Evolutionary conservation across 2,329 filamentous ascomycete genomes (phyloP), one percentile per base, ranked within the genome.

Genomic region (Proliferodiscus dingleyae): DNA sequence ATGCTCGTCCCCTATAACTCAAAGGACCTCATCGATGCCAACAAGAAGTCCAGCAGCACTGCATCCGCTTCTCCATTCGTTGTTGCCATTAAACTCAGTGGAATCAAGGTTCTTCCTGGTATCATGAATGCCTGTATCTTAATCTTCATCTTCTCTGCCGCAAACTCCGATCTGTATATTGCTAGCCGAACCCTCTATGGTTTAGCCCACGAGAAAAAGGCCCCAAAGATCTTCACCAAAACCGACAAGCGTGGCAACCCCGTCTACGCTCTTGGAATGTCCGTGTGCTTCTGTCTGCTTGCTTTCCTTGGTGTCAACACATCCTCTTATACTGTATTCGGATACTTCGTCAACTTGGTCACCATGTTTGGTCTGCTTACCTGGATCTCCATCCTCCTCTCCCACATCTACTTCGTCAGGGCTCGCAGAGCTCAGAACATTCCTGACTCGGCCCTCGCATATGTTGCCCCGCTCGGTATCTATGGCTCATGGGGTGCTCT

Each of bases 321-420:
- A 55, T 75, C 71, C 15, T 82, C 81, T 13, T 72, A 77, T 23
- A 71, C 71, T 2, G 83, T 85, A 5, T 87, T 87, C 64, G 73
- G 71, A 41, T 88, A 83, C 80, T 84, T 88, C 61, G 74, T 81
- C 56, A 86, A 85, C 64, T 71, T 87, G 43, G 82, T 79, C 19
- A 62, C 56, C 9, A 54, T 60, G 42, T 60, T 60, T 38, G 56
- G 56, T 32, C 54, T 63, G 29, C 40, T 61, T 3, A 61, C 58
- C n/a, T 60, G 60, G 59, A 60, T 61, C 50, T 71, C 78, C 10
- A 69, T 81, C 71, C 38, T 60, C 85, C 87, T 84, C 38, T 79
- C 80, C 2, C 82, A 87, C 66, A 81, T 86, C 63, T 78, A 64
- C 66, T 87, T 84, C 61, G 72, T 83, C 50, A 72, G 73, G 4